A percentile compares a stretch with the other conserved stretches of the same genome.
Conservation (phyloP, 2,329 filamentous ascomycete species). For the Phyllosticta citribraziliensis region DNA sequence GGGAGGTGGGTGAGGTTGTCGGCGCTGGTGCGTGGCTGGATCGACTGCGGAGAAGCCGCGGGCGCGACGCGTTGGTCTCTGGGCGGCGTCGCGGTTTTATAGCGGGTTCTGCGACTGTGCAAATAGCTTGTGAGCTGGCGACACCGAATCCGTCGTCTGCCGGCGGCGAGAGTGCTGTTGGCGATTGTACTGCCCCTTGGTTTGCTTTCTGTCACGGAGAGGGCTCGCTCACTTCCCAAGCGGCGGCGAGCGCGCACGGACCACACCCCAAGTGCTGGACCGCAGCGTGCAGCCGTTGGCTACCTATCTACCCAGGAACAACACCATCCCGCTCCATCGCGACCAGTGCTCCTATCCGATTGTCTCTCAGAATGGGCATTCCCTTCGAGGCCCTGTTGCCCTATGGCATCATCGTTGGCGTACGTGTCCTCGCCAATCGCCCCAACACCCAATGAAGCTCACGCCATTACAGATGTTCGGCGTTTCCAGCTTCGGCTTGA, state of each 20-base stretch:
- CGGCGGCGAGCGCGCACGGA: constrained; percentile 6
- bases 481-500: constrained; percentile 48
- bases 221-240: constrained; percentile 1
- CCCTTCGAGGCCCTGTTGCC: constrained; percentile 57
- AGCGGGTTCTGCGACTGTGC: constrained; percentile 24
- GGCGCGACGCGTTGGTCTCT: constrained; percentile 3
- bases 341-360: neutral
- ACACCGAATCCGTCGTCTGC: constrained; percentile 23
- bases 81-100: constrained; percentile 8
- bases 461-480: constrained; percentile 45
- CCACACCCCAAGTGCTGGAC: neutral
- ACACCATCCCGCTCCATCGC: neutral
- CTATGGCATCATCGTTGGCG: constrained; percentile 53
- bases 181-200: constrained; percentile 9
- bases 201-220: constrained; percentile 8
- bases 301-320: neutral
- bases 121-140: constrained; percentile 20
- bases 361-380: constrained; percentile 46
- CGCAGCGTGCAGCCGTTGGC: neutral
- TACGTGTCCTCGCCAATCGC: constrained; percentile 32
- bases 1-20: neutral
- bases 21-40: constrained; percentile 3
- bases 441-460: neutral
- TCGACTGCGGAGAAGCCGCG: constrained; percentile 3
- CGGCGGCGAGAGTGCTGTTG: constrained; percentile 18